A percentile compares a stretch with the other conserved stretches of the same genome.
phyloP scores from a whole-genome alignment of 108 stramenopile genomes.

The Nannochloropsis gaditana region DNA sequence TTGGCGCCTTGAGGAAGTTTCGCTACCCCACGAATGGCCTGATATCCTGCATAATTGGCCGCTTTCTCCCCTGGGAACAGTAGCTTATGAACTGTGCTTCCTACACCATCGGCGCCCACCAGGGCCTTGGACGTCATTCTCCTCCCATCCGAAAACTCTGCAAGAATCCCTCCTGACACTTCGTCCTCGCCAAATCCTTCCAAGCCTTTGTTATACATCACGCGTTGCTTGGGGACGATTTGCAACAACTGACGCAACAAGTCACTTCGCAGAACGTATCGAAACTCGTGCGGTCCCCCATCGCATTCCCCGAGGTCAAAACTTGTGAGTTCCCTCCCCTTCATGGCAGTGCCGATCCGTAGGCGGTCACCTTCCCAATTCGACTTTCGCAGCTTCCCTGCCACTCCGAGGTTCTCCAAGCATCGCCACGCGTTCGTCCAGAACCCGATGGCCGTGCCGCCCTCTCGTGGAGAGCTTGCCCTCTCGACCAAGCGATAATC shows the following conservation, averaged over 20 bases:
- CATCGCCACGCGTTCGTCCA: conserved; percentile 1
- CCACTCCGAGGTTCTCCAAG: conserved; percentile 7
- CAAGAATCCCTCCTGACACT: not conserved
- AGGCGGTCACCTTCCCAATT: not conserved
- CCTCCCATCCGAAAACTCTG: not conserved
- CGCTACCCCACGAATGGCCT: conserved; percentile 12
- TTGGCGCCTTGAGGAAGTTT: not conserved
- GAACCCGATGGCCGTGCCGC: not conserved
- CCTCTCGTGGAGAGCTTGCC: not conserved
- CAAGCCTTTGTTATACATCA: not conserved
- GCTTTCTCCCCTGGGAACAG: not conserved
- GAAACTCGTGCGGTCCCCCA: conserved; percentile 12
- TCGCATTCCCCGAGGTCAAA: conserved; percentile 16
- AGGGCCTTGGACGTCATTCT: not conserved
- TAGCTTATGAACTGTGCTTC: conserved; percentile 16
- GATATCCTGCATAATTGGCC: conserved; percentile 6
- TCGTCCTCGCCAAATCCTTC: not conserved
- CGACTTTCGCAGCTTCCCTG: not conserved
- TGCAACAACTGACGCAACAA: conserved; percentile 9
- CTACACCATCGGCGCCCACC: conserved; percentile 11
- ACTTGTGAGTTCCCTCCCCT: not conserved
- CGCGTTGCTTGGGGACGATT: not conserved
- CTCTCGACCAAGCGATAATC: conserved; percentile 17
- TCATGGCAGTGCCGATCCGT: not conserved
- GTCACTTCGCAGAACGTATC: not conserved